Percentiles rank a stretch among this genome's conserved stretches.
phyloP scores from a whole-genome alignment of 352 stramenopile species.

The Pythium coloratum region DNA sequence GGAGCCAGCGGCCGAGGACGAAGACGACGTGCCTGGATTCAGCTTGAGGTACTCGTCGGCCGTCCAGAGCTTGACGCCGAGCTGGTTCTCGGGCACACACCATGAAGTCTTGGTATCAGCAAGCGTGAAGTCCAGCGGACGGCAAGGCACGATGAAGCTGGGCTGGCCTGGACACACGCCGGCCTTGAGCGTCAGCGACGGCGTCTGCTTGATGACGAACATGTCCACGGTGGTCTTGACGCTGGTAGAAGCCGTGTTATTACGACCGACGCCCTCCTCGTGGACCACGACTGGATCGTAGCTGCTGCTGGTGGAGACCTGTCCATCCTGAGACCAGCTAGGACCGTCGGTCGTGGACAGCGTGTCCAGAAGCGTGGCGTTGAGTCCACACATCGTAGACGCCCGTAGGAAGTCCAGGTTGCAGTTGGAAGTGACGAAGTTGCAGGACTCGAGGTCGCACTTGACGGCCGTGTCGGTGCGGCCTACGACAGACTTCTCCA shows the following conservation, averaged over 20 bases:
- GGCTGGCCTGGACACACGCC: slow-evolving; percentile 12
- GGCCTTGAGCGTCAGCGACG: not conserved
- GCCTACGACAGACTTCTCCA: not conserved
- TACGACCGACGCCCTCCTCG: not conserved
- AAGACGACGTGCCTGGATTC: slow-evolving; percentile 11
- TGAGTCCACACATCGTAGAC: slow-evolving; percentile 2
- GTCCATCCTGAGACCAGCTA: slow-evolving; percentile 5
- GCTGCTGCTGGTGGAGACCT: not conserved
- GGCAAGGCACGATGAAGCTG: slow-evolving; percentile 23
- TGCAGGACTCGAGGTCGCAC: slow-evolving; percentile 1
- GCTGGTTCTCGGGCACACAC: slow-evolving; percentile 10
- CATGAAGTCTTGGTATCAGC: not conserved
- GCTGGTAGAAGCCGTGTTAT: not conserved
- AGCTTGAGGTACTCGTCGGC: slow-evolving; percentile 13
- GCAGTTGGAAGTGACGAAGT: not conserved
- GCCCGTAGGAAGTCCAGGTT: slow-evolving; percentile 3
- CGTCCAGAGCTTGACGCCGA: slow-evolving; percentile 23
- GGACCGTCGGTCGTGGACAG: slow-evolving; percentile 1
- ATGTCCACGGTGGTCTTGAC: slow-evolving; percentile 9
- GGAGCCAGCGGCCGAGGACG: not conserved
- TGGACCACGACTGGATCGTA: slow-evolving; percentile 12
- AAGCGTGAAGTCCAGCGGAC: not conserved
- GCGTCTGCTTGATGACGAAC: slow-evolving; percentile 23
- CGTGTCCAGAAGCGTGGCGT: not conserved
- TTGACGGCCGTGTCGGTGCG: not conserved